Conservation (phyloP, 2,329 filamentous ascomycete genomes). For the Paramyrothecium roridum region DNA sequence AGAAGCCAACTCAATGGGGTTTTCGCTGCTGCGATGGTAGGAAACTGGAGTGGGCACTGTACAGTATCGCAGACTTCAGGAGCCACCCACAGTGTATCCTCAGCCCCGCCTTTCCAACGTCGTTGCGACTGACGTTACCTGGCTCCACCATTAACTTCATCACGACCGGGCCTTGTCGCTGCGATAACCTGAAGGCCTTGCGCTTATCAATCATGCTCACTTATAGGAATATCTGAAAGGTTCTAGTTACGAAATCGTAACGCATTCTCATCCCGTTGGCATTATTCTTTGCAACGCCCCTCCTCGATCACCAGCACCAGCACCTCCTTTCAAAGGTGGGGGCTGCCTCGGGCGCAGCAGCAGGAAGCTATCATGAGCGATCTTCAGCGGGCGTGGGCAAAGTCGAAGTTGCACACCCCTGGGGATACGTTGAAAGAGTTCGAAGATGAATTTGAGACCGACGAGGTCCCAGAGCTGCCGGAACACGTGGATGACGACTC, state of each 20-base stretch:
- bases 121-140: too few species aligned
- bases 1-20: too few species aligned
- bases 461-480: constrained; percentile 46
- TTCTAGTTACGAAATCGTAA: too few species aligned
- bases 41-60: not conserved
- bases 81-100: not conserved
- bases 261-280: not conserved
- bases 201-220: too few species aligned
- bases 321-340: not conserved
- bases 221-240: too few species aligned
- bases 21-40: too few species aligned
- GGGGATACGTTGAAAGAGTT: constrained; percentile 47
- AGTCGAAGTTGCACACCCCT: constrained; percentile 64
- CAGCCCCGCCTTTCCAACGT: not conserved
- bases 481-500: constrained; percentile 58
- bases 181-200: too few species aligned
- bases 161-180: not conserved
- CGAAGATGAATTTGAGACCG: constrained; percentile 42
- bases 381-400: constrained; percentile 75
- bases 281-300: not conserved
- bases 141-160: not conserved
- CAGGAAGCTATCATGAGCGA: constrained; percentile 63
- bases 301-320: not conserved
- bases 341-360: not conserved
- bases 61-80: not conserved